phyloP scores from a whole-genome alignment of 495 filamentous ascomycete genomes.

The Tuber brumale region DNA sequence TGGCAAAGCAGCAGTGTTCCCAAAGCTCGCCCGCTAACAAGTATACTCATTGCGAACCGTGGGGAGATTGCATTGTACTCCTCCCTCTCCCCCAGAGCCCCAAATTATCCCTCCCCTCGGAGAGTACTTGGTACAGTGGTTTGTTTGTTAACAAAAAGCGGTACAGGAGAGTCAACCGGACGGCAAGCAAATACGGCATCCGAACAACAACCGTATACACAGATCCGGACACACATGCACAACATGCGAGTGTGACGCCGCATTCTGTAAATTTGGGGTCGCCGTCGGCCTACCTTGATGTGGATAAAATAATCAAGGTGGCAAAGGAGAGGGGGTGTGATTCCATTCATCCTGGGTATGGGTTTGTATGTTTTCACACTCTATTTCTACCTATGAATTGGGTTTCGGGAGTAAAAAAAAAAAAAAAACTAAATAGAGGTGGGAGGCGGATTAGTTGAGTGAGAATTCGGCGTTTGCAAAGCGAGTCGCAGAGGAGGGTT shows the following conservation, averaged over 20 bases:
- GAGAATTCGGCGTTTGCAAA: slow-evolving; percentile 90
- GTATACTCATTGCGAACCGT: slow-evolving; percentile 90
- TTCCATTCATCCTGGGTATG: slow-evolving; percentile 93
- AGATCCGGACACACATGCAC: slow-evolving; percentile 75
- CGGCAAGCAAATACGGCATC: slow-evolving; percentile 81
- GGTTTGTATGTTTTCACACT: slow-evolving; percentile 60
- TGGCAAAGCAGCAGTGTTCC: not conserved
- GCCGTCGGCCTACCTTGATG: slow-evolving; percentile 80
- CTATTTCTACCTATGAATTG: not conserved
- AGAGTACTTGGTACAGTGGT: not conserved
- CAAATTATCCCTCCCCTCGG: not conserved
- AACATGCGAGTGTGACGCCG: slow-evolving; percentile 81
- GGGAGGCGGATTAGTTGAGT: slow-evolving; percentile 46
- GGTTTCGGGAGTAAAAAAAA: not conserved
- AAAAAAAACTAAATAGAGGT: slow-evolving; percentile 42
- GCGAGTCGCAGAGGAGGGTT: slow-evolving; percentile 80
- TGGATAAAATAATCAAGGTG: slow-evolving; percentile 79
- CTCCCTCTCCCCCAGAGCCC: not conserved
- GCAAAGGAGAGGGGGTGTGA: slow-evolving; percentile 79
- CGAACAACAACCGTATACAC: slow-evolving; percentile 93
- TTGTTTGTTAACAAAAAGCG: slow-evolving; percentile 15
- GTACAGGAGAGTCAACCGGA: slow-evolving; percentile 69
- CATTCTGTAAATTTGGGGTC: slow-evolving; percentile 75
- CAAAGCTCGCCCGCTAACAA: slow-evolving; percentile 55
- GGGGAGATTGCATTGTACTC: slow-evolving; percentile 86